These are phyloP conservation scores for Blastobotrys terrestris DNA, from an alignment of 805 yeast genomes.

Conservation along the genomic window DNA sequence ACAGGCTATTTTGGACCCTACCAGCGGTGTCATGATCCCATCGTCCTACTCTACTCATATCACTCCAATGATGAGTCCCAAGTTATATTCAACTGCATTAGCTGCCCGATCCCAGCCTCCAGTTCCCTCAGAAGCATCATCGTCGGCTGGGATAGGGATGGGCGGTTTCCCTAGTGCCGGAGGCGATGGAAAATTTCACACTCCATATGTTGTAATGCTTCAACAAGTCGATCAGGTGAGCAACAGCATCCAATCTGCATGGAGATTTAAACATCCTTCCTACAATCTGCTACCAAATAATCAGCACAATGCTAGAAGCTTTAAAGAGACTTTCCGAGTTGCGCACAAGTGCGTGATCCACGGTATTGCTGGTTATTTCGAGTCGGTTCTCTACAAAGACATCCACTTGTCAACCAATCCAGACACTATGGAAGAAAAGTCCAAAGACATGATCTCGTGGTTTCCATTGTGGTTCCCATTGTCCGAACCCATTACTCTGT, in stretches of 20 bases:
- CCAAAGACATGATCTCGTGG: conserved; percentile 55
- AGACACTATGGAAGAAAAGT: conserved; percentile 27
- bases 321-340: conserved; percentile 39
- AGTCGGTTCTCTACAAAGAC: conserved; percentile 60
- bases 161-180: background rate
- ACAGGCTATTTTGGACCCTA: conserved; percentile 36
- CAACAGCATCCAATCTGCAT: conserved; percentile 41
- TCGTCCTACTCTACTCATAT: conserved; percentile 50
- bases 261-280: conserved; percentile 58
- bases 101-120: conserved; percentile 7
- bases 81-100: conserved; percentile 33
- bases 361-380: conserved; percentile 71
- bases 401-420: conserved; percentile 49
- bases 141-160: background rate
- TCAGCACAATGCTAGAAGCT: conserved; percentile 19
- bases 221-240: conserved; percentile 40
- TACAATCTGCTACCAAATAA: conserved; percentile 10
- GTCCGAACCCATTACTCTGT: conserved; percentile 43
- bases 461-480: conserved; percentile 63
- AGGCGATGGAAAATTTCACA: conserved; percentile 17
- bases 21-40: conserved; percentile 55
- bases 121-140: conserved; percentile 4
- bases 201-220: conserved; percentile 42
- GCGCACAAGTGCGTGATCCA: conserved; percentile 52
- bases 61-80: conserved; percentile 63